Percentiles rank a stretch among this genome's conserved stretches.
phyloP scores from a whole-genome alignment of 2,329 filamentous ascomycete species.

The Mollisiaceae sp. region DNA sequence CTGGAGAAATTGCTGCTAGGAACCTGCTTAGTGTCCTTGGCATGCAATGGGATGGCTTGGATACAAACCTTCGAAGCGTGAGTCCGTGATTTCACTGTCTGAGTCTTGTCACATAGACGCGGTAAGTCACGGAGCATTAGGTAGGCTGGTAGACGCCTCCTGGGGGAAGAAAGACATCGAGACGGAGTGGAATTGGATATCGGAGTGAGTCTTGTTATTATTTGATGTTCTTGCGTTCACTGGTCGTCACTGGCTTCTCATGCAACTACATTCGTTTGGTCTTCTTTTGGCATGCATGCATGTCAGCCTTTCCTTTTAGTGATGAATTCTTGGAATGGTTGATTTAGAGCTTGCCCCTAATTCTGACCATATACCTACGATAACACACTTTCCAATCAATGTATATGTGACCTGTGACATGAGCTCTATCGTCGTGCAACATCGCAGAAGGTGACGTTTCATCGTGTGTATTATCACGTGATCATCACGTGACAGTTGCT shows the following conservation, averaged over 20 bases:
- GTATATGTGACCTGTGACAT: background rate
- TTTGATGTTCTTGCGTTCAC: background rate
- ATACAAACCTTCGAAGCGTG: background rate
- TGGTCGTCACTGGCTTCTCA: background rate
- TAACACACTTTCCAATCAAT: background rate
- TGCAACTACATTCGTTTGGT: background rate
- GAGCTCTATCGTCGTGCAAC: too few relatives aligned
- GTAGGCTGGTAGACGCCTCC: background rate
- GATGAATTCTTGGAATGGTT: background rate
- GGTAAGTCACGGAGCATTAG: background rate
- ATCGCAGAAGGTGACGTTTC: too few relatives aligned
- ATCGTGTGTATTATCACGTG: too few relatives aligned
- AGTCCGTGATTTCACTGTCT: background rate
- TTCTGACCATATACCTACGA: slow-evolving; percentile 9
- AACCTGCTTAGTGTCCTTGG: slow-evolving; percentile 47
- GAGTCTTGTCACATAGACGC: background rate
- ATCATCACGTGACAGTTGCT: too few relatives aligned
- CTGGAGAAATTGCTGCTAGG: slow-evolving; percentile 48
- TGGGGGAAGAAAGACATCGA: background rate
- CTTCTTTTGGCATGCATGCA: background rate
- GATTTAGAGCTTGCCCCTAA: slow-evolving; percentile 11
- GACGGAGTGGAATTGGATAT: background rate
- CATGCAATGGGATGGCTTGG: slow-evolving; percentile 43
- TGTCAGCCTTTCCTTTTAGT: background rate
- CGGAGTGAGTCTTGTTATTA: slow-evolving; percentile 5